Conservation (phyloP, 495 filamentous ascomycete species). For the Pyronema omphalodes region DNA sequence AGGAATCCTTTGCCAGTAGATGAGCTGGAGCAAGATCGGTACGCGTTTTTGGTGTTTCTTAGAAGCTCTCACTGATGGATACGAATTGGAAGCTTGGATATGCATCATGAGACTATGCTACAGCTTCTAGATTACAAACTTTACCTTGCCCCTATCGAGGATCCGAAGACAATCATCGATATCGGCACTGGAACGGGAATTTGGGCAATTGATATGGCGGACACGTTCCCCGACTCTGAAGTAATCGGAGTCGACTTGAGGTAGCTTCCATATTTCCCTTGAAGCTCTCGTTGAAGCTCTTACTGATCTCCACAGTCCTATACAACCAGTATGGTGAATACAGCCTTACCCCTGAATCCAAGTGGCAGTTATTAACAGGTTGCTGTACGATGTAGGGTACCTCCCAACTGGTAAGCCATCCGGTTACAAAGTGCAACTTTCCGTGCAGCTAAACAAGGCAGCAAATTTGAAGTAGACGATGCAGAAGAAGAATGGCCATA, state of each 20-base stretch:
- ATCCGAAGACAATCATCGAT: conserved; percentile 27
- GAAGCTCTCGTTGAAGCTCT: neutral
- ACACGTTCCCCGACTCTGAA: conserved; percentile 7
- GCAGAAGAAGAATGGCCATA: neutral
- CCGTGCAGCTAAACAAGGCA: neutral
- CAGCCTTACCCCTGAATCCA: neutral
- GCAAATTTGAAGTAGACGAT: neutral
- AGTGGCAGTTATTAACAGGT: neutral
- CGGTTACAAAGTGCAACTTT: neutral
- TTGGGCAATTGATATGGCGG: conserved; percentile 12
- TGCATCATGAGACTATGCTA: conserved; percentile 25
- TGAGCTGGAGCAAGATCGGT: conserved; percentile 1
- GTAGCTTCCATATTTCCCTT: conserved; percentile 4
- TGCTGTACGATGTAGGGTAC: neutral
- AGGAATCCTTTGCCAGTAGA: neutral
- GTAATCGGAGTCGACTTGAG: conserved; percentile 18
- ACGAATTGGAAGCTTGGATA: neutral
- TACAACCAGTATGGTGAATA: neutral
- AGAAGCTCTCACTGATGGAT: neutral
- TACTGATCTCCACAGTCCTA: neutral
- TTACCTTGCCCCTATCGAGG: conserved; percentile 25
- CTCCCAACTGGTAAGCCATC: neutral
- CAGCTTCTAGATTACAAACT: conserved; percentile 25
- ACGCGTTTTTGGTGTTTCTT: neutral
- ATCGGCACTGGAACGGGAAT: conserved; percentile 29